Evolutionary conservation across 768 basidiomycete genomes (phyloP).

Genomic region (Cystoderma amianthinum): DNA sequence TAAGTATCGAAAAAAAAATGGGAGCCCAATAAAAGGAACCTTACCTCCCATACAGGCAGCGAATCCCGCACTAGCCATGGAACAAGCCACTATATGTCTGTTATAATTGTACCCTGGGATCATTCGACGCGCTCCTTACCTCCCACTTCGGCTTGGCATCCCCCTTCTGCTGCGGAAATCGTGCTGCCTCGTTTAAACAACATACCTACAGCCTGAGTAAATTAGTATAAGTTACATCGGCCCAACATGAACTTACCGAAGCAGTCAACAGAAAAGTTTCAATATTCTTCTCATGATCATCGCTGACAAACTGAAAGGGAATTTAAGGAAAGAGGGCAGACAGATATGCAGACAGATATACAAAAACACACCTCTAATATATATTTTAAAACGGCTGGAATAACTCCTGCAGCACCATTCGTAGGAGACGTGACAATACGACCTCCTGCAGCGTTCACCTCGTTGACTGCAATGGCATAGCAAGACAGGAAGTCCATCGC

Average conservation of each 20-base stretch:
- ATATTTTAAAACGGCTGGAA: slow-evolving; percentile 89
- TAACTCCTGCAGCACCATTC: slow-evolving; percentile 90
- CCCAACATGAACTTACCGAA: slow-evolving; percentile 40
- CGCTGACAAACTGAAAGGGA: slow-evolving; percentile 67
- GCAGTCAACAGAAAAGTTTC: slow-evolving; percentile 89
- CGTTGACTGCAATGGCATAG: slow-evolving; percentile 93
- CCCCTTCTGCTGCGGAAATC: slow-evolving; percentile 93
- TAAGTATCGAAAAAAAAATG: slow-evolving; percentile 1
- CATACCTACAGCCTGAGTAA: slow-evolving; percentile 78
- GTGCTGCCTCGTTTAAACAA: slow-evolving; percentile 96
- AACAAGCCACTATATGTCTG: slow-evolving; percentile 65
- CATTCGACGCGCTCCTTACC: slow-evolving; percentile 30
- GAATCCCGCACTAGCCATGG: slow-evolving; percentile 93
- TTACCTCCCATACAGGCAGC: slow-evolving; percentile 90
- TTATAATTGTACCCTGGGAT: not conserved
- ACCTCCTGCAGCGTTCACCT: slow-evolving; percentile 90
- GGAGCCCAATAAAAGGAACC: slow-evolving; percentile 11
- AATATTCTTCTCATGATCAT: slow-evolving; percentile 84
- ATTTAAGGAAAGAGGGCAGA: slow-evolving; percentile 2
- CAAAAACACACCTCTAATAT: slow-evolving; percentile 73
- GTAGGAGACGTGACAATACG: slow-evolving; percentile 94
- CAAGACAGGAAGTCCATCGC: slow-evolving; percentile 91
- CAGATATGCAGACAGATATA: no score
- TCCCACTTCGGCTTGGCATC: slow-evolving; percentile 93
- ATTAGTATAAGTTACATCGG: slow-evolving; percentile 2